Evolutionary conservation across 1,139 yeast genomes (phyloP), one percentile per base, ranked within the genome.

Genomic region (Protomyces pachydermus): DNA sequence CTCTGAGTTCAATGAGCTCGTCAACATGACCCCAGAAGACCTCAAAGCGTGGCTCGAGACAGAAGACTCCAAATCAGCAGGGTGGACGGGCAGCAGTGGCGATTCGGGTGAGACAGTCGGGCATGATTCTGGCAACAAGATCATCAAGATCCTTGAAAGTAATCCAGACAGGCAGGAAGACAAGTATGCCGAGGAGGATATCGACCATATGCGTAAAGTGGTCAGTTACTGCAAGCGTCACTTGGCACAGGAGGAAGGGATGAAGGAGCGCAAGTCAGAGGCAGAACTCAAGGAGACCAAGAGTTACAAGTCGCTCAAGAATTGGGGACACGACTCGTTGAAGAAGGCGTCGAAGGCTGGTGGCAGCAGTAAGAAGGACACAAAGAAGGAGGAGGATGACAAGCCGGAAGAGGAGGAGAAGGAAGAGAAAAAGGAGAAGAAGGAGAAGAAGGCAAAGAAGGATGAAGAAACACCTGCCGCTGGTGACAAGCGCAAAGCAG

Each of bases 111-210:
- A 54, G 50, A 38, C 57, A 14, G 50, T 38, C 16, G 57, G 57
- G 8, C 57, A 54, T 28, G 57, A 54, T 6, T 38, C 50, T 16
- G 57, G 46, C 50, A 38, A 23, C 34, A 54, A 38, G 34, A 54
- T 54, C 20, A 28, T 54, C 50, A 39, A 54, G 48, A 54, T 54
- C 20, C 50, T 54, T 35, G 50, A 54, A 20, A 20, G 50, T 10
- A 54, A 54, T 18, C 57, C 57, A 14, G 50, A 54, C 37, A 54
- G 38, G 57, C 35, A n/a, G 18, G 50, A 37, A 14, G 48, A 37
- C 34, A 39, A 54, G 50, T 54, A 54, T 39, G 25, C 50, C 35
- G 57, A 54, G 32, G 57, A 54, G 50, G 57, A 54, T 18, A 38
- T 54, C 25, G 35, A 20, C 23, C 57, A 54, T 18, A 54, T 54